Conservation (phyloP, 768 basidiomycete species). For the Jaapia argillacea region DNA sequence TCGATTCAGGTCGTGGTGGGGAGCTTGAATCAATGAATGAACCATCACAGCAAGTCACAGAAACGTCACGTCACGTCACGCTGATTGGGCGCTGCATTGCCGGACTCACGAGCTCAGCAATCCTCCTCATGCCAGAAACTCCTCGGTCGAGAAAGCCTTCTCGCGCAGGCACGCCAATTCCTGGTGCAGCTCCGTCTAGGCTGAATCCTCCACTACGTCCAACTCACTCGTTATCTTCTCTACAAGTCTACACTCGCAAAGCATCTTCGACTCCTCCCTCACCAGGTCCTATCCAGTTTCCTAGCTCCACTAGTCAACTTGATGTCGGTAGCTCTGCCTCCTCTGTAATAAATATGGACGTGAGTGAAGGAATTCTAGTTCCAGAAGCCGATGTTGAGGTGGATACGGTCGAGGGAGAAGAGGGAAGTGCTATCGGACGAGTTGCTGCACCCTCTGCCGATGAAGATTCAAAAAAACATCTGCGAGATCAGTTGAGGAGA, state of each 20-base stretch:
- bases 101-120: background rate
- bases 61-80: too few relatives aligned
- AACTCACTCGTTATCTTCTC: constrained; percentile 44
- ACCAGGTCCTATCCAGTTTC: background rate
- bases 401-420: constrained; percentile 47
- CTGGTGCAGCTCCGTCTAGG: constrained; percentile 35
- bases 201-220: constrained; percentile 42
- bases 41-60: too few relatives aligned
- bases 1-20: too few relatives aligned
- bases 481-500: constrained; percentile 63
- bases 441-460: constrained; percentile 30
- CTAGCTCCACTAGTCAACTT: background rate
- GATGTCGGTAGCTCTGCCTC: background rate
- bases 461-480: constrained; percentile 50
- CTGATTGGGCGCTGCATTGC: background rate
- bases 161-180: constrained; percentile 25
- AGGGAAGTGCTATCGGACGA: constrained; percentile 35
- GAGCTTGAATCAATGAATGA: too few relatives aligned
- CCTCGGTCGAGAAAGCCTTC: constrained; percentile 23
- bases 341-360: constrained; percentile 36
- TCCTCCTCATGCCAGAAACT: constrained; percentile 14
- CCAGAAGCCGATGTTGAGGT: constrained; percentile 60
- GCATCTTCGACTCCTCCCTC: constrained; percentile 1
- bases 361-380: constrained; percentile 62
- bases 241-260: constrained; percentile 32